Conservation (phyloP, 2,329 filamentous ascomycete species). For the Aureobasidium zeae region DNA sequence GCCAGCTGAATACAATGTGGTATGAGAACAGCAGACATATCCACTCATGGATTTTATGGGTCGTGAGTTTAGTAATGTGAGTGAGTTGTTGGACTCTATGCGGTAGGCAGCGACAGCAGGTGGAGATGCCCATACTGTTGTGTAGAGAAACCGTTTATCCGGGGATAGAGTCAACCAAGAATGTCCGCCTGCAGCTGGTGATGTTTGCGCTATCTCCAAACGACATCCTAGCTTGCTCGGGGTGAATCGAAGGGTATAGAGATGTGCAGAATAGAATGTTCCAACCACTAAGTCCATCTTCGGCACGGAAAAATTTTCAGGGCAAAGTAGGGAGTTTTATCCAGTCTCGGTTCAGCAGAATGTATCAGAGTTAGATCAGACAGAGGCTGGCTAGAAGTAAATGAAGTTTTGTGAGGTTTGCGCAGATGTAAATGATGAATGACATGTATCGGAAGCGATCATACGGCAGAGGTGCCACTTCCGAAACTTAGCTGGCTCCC, state of each 20-base stretch:
- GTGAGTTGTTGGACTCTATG: slow-evolving; percentile 21
- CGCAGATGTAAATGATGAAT: too few species aligned
- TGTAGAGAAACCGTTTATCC: slow-evolving; percentile 25
- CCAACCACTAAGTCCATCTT: slow-evolving; percentile 30
- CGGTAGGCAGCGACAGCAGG: slow-evolving; percentile 28
- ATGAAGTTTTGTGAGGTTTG: too few species aligned
- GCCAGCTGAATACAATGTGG: slow-evolving; percentile 27
- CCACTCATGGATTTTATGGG: slow-evolving; percentile 25
- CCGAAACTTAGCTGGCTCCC: too few species aligned
- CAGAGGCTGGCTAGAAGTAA: too few species aligned
- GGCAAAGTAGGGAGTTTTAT: too few species aligned
- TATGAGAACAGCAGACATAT: slow-evolving; percentile 23
- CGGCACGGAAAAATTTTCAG: too few species aligned
- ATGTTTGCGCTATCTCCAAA: slow-evolving; percentile 20
- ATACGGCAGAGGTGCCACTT: too few species aligned
- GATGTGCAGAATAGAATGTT: slow-evolving; percentile 26
- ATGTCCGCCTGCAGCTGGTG: slow-evolving; percentile 27
- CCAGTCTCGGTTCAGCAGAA: too few species aligned
- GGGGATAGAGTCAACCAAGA: slow-evolving; percentile 29
- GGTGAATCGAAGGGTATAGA: slow-evolving; percentile 28
- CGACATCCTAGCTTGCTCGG: slow-evolving; percentile 15
- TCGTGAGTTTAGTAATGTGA: slow-evolving; percentile 27
- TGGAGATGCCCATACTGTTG: slow-evolving; percentile 29
- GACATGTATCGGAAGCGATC: too few species aligned
- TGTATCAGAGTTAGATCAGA: too few species aligned